phyloP scores from a whole-genome alignment of 148 eudicot species.

The Vaccinium myrtillus region DNA sequence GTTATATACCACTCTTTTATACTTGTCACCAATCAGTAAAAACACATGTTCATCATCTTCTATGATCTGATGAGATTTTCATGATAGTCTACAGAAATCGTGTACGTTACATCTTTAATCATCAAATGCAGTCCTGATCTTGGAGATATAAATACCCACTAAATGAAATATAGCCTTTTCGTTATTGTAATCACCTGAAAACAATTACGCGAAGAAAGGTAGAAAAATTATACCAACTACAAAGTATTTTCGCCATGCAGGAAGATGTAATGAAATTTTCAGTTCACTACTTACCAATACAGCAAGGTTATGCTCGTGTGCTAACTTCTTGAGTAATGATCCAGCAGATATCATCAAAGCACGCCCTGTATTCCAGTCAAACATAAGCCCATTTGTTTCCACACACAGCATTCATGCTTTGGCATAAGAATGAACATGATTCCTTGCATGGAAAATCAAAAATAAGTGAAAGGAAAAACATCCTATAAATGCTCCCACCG shows the following conservation, averaged over 20 bases:
- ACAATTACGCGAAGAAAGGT: not conserved
- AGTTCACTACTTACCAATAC: slow-evolving; percentile 54
- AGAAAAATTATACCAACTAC: not conserved
- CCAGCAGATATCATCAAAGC: slow-evolving; percentile 83
- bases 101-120: not conserved
- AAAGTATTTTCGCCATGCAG: not conserved
- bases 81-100: not conserved
- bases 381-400: slow-evolving; percentile 16
- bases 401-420: not conserved
- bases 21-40: not conserved
- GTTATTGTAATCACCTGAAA: not conserved
- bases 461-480: not conserved
- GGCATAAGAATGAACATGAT: not conserved
- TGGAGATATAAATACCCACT: not conserved
- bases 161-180: not conserved
- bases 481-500: not conserved
- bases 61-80: not conserved
- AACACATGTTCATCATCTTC: slow-evolving; percentile 5
- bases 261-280: not conserved
- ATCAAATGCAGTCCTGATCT: not conserved
- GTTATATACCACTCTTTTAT: not conserved
- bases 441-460: not conserved
- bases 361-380: slow-evolving; percentile 54
- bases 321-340: slow-evolving; percentile 71
- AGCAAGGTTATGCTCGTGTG: slow-evolving; percentile 60